Conservation (phyloP, 2,329 filamentous ascomycete species). For the Fusarium burgessii region DNA sequence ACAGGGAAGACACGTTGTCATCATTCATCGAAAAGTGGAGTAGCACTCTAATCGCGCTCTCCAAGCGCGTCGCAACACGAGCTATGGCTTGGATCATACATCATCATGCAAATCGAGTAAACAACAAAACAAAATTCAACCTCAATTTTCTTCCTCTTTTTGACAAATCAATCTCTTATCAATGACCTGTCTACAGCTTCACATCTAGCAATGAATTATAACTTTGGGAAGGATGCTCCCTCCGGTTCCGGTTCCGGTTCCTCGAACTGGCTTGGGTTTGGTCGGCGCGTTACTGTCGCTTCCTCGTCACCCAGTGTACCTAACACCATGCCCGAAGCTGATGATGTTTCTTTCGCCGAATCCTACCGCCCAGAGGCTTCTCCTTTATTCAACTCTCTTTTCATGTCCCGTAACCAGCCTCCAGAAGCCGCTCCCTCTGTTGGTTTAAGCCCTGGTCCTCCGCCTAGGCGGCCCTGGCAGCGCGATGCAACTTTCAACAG, state of each 20-base stretch:
- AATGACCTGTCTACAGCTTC: not conserved
- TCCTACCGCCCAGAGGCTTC: conserved; percentile 42
- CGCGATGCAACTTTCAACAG: conserved; percentile 21
- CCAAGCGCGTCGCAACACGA: conserved; percentile 15
- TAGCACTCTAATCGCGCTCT: conserved; percentile 6
- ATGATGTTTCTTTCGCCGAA: conserved; percentile 44
- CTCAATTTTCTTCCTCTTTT: not conserved
- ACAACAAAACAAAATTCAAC: conserved; percentile 24
- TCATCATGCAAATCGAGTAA: conserved; percentile 24
- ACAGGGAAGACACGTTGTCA: conserved; percentile 8
- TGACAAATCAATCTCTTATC: not conserved
- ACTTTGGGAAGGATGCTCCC: conserved; percentile 28
- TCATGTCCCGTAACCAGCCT: conserved; percentile 11
- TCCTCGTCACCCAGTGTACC: conserved; percentile 36
- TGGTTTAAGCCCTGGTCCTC: conserved; percentile 19
- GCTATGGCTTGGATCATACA: not conserved
- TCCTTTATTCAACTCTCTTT: conserved; percentile 41
- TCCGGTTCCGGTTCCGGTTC: conserved; percentile 30
- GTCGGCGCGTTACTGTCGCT: conserved; percentile 28
- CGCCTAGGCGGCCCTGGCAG: conserved; percentile 37
- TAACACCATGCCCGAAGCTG: conserved; percentile 19
- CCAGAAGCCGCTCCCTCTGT: conserved; percentile 14
- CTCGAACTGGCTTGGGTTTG: conserved; percentile 37
- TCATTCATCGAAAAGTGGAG: not conserved
- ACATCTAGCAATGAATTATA: conserved; percentile 34